Conservation (phyloP, 805 yeast species). For the Barnettozyma californica region DNA sequence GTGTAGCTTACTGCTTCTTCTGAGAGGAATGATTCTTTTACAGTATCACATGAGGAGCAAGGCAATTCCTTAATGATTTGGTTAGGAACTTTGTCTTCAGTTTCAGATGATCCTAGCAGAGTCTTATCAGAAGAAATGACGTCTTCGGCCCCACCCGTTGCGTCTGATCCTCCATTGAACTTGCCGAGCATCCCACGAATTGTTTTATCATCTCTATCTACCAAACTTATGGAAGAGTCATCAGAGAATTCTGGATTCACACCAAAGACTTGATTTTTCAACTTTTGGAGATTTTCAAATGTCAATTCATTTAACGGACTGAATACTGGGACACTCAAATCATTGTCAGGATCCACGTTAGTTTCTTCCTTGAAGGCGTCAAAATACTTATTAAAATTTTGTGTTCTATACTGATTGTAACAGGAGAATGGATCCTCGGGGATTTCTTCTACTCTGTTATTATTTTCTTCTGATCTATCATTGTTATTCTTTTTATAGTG, state of each 20-base stretch:
- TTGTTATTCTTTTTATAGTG: not conserved
- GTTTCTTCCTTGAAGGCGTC: conserved; percentile 1
- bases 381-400: conserved; percentile 7
- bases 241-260: conserved; percentile 10
- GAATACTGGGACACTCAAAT: conserved; percentile 8
- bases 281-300: conserved; percentile 12
- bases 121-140: not conserved
- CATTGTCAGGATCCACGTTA: not conserved
- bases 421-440: conserved; percentile 13
- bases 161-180: not conserved
- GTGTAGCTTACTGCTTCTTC: not conserved
- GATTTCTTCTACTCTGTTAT: not conserved
- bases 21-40: not conserved
- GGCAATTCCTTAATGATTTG: not conserved
- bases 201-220: not conserved
- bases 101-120: not conserved
- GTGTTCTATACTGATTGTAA: conserved; percentile 16
- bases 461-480: not conserved
- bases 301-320: conserved; percentile 15
- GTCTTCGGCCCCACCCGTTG: not conserved
- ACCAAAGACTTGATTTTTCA: conserved; percentile 7
- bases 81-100: not conserved
- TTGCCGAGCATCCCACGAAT: not conserved
- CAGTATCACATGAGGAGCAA: conserved; percentile 1
- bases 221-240: conserved; percentile 5